Evolutionary conservation across 2,329 filamentous ascomycete genomes (phyloP).

Genomic region (Claviceps capensis): DNA sequence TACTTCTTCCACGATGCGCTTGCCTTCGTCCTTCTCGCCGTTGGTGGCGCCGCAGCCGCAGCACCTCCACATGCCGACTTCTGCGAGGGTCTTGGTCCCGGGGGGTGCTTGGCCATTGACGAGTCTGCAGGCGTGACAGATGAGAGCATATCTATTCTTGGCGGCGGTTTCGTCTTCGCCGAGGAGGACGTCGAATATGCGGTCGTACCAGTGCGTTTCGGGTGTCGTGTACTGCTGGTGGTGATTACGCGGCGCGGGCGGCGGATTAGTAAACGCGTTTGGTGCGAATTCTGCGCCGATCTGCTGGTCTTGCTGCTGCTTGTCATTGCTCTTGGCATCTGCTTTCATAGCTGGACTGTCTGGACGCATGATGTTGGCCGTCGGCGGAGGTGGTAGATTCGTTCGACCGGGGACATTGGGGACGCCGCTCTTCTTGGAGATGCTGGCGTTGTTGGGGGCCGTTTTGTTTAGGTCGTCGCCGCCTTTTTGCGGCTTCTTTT

Average conservation of each 20-base stretch:
- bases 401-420: conserved; percentile 21
- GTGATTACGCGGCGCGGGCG: conserved; percentile 5
- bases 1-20: conserved; percentile 57
- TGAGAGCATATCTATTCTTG: conserved; percentile 79
- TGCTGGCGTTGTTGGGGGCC: background rate
- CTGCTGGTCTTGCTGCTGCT: background rate
- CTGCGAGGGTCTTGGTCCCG: conserved; percentile 60
- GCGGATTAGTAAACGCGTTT: conserved; percentile 35
- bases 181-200: conserved; percentile 78
- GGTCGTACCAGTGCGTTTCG: conserved; percentile 77
- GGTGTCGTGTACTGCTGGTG: conserved; percentile 11
- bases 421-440: conserved; percentile 6
- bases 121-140: conserved; percentile 69
- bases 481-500: conserved; percentile 10
- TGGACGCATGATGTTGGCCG: conserved; percentile 44
- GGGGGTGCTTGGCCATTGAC: conserved; percentile 95
- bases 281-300: conserved; percentile 53
- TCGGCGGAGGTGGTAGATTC: conserved; percentile 42
- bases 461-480: conserved; percentile 5
- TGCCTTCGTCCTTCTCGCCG: conserved; percentile 65
- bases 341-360: conserved; percentile 9
- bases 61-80: conserved; percentile 80
- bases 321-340: background rate
- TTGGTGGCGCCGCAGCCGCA: conserved; percentile 73
- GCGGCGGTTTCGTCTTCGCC: conserved; percentile 90